These are phyloP conservation scores for Pascua guehoae DNA, from an alignment of 1,284 basidiomycete genomes.

Conservation along the genomic window DNA sequence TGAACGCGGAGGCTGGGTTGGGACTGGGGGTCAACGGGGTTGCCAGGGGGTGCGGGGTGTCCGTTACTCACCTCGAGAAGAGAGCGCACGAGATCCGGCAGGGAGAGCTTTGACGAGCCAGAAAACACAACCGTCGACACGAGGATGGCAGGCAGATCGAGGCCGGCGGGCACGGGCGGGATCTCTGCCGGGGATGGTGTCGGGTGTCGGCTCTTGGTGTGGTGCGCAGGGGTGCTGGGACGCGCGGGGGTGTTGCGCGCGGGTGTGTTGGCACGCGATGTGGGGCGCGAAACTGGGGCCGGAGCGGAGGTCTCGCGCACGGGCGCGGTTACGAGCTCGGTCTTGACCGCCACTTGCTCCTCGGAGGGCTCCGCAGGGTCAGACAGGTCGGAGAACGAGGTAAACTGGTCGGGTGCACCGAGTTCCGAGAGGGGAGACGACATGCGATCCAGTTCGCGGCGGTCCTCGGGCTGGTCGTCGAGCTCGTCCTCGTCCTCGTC, in stretches of 20 bases:
- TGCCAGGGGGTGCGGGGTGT: too few relatives aligned
- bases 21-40: slow-evolving; percentile 22
- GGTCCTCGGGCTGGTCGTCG: slow-evolving; percentile 1
- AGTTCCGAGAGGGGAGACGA: too few relatives aligned
- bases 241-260: neutral
- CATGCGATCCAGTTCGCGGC: too few relatives aligned
- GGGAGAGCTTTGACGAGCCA: slow-evolving; percentile 45
- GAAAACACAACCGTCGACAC: slow-evolving; percentile 50
- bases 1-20: slow-evolving; percentile 41
- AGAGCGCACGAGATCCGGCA: slow-evolving; percentile 47
- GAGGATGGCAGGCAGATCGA: slow-evolving; percentile 46
- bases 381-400: neutral
- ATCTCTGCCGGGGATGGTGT: neutral
- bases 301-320: neutral
- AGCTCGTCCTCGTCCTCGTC: slow-evolving; percentile 8
- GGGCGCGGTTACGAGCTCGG: slow-evolving; percentile 3
- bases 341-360: slow-evolving; percentile 3
- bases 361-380: neutral
- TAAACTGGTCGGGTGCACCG: too few relatives aligned
- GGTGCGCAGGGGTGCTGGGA: slow-evolving; percentile 2
- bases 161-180: slow-evolving; percentile 25
- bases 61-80: slow-evolving; percentile 43
- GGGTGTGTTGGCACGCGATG: neutral
- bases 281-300: neutral
- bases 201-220: slow-evolving; percentile 10